These are phyloP conservation scores for Trichophyton mentagrophytes DNA, from an alignment of 2,329 filamentous ascomycete genomes.

Conservation along the genomic window DNA sequence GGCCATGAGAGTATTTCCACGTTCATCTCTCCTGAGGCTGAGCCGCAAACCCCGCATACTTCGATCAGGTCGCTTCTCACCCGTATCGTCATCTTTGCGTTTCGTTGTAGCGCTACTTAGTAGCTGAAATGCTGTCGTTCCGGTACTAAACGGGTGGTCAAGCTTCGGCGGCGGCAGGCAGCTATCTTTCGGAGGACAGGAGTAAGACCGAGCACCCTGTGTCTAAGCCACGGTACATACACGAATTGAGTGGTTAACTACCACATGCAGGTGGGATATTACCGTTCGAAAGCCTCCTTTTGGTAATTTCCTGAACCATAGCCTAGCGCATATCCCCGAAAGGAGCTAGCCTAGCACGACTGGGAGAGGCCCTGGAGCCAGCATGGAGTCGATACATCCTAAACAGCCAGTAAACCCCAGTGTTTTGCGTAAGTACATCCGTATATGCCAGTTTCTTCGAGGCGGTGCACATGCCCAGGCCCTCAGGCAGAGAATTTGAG, in stretches of 20 bases:
- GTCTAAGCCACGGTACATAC: constrained; percentile 2
- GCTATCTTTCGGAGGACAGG: neutral
- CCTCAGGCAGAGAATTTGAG: neutral
- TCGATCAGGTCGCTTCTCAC: neutral
- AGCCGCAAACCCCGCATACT: neutral
- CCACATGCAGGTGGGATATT: neutral
- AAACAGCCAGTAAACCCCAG: neutral
- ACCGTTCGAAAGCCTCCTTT: neutral
- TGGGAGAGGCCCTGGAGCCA: neutral
- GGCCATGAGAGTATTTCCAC: neutral
- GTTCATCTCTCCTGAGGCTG: neutral
- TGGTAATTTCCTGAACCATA: neutral
- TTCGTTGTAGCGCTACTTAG: neutral
- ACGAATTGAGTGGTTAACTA: neutral
- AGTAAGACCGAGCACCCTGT: neutral
- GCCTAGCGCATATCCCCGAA: neutral
- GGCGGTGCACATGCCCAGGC: neutral
- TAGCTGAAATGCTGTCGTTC: neutral
- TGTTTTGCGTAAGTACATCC: neutral
- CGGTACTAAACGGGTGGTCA: neutral
- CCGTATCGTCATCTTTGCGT: neutral
- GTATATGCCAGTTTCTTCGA: neutral
- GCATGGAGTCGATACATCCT: neutral
- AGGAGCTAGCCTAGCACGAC: neutral
- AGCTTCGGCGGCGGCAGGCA: neutral